These are phyloP conservation scores for Hordeum marinum DNA, from an alignment of 176 grass and related monocot species.

Conservation along the genomic window DNA sequence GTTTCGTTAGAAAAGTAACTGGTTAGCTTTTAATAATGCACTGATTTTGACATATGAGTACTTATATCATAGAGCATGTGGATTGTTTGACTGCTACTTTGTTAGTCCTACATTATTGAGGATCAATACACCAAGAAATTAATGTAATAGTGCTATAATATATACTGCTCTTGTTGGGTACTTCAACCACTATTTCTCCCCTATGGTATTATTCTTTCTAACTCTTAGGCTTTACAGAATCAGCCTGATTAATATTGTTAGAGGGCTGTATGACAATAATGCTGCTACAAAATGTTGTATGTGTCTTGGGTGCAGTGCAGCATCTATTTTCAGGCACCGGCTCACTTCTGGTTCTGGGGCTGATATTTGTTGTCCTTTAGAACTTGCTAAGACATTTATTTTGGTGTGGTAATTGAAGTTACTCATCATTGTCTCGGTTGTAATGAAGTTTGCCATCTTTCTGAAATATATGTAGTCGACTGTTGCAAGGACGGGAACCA, in stretches of 20 bases:
- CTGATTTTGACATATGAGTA: background rate
- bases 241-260: conserved; percentile 3
- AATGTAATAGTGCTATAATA: background rate
- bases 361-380: conserved; percentile 1
- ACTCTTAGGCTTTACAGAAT: background rate
- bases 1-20: background rate
- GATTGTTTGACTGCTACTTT: background rate
- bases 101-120: conserved; percentile 4
- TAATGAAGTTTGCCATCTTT: conserved; percentile 24
- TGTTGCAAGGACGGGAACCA: conserved; percentile 62
- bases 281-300: background rate
- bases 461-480: conserved; percentile 57
- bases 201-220: background rate
- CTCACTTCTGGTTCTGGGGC: background rate
- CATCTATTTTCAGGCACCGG: background rate
- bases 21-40: background rate
- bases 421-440: conserved; percentile 21
- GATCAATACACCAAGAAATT: background rate
- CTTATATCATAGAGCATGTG: background rate
- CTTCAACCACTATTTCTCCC: background rate
- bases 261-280: background rate
- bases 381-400: background rate
- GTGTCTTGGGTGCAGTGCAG: background rate
- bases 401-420: conserved; percentile 8
- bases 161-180: background rate